These are phyloP conservation scores for Chalaropsis thielavioides DNA, from an alignment of 2,329 filamentous ascomycete species.

Conservation along the genomic window DNA sequence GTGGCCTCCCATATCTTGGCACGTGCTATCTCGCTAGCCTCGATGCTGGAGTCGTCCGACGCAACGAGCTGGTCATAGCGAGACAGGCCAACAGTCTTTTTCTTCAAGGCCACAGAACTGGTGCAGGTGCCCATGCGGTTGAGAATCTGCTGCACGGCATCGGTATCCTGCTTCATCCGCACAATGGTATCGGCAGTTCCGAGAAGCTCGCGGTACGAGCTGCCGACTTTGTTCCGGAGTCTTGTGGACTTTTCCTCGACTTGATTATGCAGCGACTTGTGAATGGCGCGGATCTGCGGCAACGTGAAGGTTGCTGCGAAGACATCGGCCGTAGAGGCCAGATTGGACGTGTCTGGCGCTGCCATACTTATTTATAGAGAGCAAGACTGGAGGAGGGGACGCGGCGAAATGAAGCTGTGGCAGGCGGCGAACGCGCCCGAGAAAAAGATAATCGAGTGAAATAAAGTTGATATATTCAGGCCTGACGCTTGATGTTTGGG, in stretches of 20 bases:
- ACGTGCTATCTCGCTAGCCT: slow-evolving; percentile 28
- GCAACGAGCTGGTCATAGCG: slow-evolving; percentile 28
- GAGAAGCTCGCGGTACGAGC: slow-evolving; percentile 72
- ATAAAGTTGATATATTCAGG: neutral
- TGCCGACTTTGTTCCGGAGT: slow-evolving; percentile 49
- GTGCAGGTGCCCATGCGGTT: slow-evolving; percentile 61
- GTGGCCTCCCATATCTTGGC: slow-evolving; percentile 39
- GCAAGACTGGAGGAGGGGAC: neutral
- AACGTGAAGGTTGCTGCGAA: slow-evolving; percentile 43
- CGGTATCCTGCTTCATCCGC: slow-evolving; percentile 68
- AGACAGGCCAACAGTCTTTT: slow-evolving; percentile 45
- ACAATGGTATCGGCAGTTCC: slow-evolving; percentile 91
- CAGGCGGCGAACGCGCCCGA: neutral
- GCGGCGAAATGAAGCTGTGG: neutral
- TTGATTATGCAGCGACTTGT: slow-evolving; percentile 43
- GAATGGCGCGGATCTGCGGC: slow-evolving; percentile 48
- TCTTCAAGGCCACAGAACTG: slow-evolving; percentile 54
- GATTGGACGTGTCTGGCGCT: slow-evolving; percentile 18
- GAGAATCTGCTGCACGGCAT: slow-evolving; percentile 56
- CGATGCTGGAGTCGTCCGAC: slow-evolving; percentile 20
- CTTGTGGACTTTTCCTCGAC: slow-evolving; percentile 49
- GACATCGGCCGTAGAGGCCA: slow-evolving; percentile 39
- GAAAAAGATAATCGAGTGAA: neutral
- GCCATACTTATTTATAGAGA: slow-evolving; percentile 5
- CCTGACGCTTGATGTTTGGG: neutral